These are phyloP conservation scores for Naegleria fowleri DNA, from an alignment of 208 protist species.

Conservation along the genomic window DNA sequence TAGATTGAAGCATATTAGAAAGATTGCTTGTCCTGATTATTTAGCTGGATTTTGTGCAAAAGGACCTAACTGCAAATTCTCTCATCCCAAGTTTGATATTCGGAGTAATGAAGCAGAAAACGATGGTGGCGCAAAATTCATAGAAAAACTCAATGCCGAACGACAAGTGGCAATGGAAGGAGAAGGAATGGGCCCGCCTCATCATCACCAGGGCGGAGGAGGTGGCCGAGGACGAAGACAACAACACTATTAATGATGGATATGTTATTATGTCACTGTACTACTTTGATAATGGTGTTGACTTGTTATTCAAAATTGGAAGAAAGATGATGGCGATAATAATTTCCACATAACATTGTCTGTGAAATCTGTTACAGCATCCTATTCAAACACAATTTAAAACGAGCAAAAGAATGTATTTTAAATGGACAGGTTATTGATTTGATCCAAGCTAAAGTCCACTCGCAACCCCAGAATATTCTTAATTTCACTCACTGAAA, in stretches of 20 bases:
- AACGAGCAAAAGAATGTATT: background rate
- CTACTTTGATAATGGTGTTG: no score
- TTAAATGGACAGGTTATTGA: constrained; percentile 30
- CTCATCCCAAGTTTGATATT: constrained; percentile 71
- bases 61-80: constrained; percentile 79
- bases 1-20: constrained; percentile 70
- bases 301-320: no score
- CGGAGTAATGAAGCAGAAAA: background rate
- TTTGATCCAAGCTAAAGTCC: constrained; percentile 17
- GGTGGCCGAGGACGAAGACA: background rate
- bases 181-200: background rate
- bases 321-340: no score
- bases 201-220: background rate
- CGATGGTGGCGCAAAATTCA: background rate
- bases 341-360: no score
- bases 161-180: background rate
- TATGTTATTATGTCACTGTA: no score
- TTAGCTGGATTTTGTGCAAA: constrained; percentile 87
- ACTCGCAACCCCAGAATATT: background rate
- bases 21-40: constrained; percentile 82
- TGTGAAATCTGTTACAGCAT: no score
- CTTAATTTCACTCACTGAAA: background rate
- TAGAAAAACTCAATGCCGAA: background rate
- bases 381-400: background rate
- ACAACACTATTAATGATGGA: no score